These are phyloP conservation scores for Fusarium acutatum DNA, from an alignment of 2,329 filamentous ascomycete species.

Conservation along the genomic window DNA sequence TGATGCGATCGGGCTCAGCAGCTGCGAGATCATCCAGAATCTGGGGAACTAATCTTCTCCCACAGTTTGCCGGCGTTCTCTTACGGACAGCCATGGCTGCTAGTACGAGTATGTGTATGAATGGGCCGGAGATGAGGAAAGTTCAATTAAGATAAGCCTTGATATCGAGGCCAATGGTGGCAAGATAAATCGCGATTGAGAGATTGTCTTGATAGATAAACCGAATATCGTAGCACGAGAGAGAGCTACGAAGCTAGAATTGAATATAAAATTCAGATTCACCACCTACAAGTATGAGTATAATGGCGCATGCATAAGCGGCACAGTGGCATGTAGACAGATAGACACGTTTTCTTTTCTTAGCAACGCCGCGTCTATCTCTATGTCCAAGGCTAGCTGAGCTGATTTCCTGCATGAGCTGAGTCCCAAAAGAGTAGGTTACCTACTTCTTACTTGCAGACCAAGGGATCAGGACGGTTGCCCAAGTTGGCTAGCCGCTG, in stretches of 20 bases:
- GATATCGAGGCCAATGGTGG: neutral
- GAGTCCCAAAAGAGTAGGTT: neutral
- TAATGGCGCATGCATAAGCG: neutral
- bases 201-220: neutral
- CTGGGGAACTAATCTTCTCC: neutral
- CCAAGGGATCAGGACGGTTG: neutral
- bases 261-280: neutral
- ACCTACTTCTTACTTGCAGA: neutral
- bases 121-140: neutral
- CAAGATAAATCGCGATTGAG: neutral
- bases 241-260: accelerated
- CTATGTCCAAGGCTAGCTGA: no score
- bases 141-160: neutral
- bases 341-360: neutral
- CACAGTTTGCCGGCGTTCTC: neutral
- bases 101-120: neutral
- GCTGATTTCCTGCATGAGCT: neutral
- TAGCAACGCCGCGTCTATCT: neutral
- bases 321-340: no score
- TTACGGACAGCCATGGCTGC: neutral
- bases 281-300: neutral
- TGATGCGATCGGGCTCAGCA: slow-evolving; percentile 30
- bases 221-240: neutral
- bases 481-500: neutral
- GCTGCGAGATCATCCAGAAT: neutral